These are phyloP conservation scores for Pythium periplocum DNA, from an alignment of 352 stramenopile species.

Conservation along the genomic window DNA sequence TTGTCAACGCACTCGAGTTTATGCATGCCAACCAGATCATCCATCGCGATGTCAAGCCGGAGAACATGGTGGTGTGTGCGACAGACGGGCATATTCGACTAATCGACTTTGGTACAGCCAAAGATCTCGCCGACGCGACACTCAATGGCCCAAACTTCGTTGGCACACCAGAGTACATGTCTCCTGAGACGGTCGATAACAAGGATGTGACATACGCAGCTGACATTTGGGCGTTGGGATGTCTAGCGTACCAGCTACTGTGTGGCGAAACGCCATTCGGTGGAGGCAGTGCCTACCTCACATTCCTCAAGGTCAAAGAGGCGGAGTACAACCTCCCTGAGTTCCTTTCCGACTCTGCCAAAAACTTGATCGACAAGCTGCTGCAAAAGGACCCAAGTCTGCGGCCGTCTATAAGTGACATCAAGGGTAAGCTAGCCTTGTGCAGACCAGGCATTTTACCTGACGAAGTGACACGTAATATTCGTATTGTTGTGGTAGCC, in stretches of 20 bases:
- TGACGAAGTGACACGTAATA: background rate
- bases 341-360: slow-evolving; percentile 56
- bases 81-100: slow-evolving; percentile 58
- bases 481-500: slow-evolving; percentile 19
- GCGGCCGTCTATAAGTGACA: slow-evolving; percentile 22
- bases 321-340: slow-evolving; percentile 48
- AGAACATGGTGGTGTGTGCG: slow-evolving; percentile 92
- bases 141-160: slow-evolving; percentile 85
- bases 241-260: slow-evolving; percentile 72
- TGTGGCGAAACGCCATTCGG: slow-evolving; percentile 78
- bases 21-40: slow-evolving; percentile 91
- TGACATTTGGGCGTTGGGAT: slow-evolving; percentile 78
- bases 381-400: slow-evolving; percentile 36
- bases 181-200: slow-evolving; percentile 82
- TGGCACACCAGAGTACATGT: slow-evolving; percentile 87
- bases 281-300: slow-evolving; percentile 73
- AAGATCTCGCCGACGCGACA: slow-evolving; percentile 47
- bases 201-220: slow-evolving; percentile 51
- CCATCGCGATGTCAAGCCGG: slow-evolving; percentile 92
- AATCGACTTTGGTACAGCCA: slow-evolving; percentile 84
- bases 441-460: no score
- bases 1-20: slow-evolving; percentile 91
- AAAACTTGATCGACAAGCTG: slow-evolving; percentile 55
- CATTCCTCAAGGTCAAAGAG: slow-evolving; percentile 68
- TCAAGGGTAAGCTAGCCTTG: slow-evolving; percentile 46